phyloP scores from a whole-genome alignment of 208 protist species.

The Acanthamoeba culbertsoni region DNA sequence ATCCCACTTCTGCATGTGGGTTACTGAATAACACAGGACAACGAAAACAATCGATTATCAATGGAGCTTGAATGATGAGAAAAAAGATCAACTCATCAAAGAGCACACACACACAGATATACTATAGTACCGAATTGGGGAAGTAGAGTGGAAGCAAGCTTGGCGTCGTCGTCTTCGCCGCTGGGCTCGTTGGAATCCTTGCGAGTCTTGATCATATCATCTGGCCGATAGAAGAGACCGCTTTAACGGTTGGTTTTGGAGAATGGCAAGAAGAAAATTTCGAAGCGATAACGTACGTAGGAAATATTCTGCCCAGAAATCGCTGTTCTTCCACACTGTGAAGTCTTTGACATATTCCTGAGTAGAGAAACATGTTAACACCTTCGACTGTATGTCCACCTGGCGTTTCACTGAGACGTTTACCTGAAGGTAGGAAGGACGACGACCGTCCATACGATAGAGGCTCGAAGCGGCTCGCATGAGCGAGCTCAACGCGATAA shows the following conservation, averaged over 20 bases:
- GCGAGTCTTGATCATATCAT: neutral
- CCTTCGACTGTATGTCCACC: neutral
- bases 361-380: neutral
- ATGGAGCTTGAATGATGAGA: no score
- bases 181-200: neutral
- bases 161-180: neutral
- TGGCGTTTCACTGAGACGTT: neutral
- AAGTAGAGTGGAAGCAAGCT: neutral
- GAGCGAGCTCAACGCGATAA: neutral
- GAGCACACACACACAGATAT: neutral
- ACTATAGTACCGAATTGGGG: neutral
- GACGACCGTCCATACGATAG: neutral
- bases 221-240: neutral
- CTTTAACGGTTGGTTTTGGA: neutral
- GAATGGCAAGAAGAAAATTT: neutral
- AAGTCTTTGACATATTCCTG: constrained; percentile 33
- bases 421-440: neutral
- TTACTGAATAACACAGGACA: neutral
- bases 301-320: constrained; percentile 45
- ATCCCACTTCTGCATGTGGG: neutral
- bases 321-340: neutral
- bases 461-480: neutral
- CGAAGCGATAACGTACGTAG: neutral
- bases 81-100: neutral
- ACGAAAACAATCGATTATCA: no score